Conservation (phyloP, 192 early-diverging fungal species). For the Gryganskiella cystojenkinii region DNA sequence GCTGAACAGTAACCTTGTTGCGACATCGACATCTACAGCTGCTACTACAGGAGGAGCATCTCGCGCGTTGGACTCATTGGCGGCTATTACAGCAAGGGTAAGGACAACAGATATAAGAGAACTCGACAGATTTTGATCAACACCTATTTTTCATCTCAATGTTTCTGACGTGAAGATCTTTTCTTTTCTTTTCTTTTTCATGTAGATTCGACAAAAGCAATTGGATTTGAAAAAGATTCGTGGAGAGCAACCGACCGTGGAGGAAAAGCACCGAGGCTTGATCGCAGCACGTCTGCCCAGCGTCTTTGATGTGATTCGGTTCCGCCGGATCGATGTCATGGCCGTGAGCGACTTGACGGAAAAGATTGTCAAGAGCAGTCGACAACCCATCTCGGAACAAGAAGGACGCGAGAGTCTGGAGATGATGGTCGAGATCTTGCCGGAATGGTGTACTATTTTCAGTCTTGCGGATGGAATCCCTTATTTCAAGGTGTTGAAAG, state of each 20-base stretch:
- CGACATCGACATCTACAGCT: neutral
- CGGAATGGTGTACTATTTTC: conserved; percentile 45
- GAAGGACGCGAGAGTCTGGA: conserved; percentile 40
- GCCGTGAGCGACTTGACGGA: conserved; percentile 6
- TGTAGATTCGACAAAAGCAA: conserved; percentile 34
- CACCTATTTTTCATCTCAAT: too few relatives aligned
- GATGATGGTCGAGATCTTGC: conserved; percentile 27
- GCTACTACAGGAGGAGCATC: neutral
- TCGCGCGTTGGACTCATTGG: neutral
- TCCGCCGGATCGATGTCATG: neutral
- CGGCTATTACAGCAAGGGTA: too few relatives aligned
- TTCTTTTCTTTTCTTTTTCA: neutral
- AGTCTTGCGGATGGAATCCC: conserved; percentile 7
- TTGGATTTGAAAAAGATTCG: conserved; percentile 16
- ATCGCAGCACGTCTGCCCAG: conserved; percentile 20
- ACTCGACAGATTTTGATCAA: too few relatives aligned
- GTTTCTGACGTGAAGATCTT: neutral
- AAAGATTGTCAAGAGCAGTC: conserved; percentile 33
- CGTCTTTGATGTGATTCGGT: conserved; percentile 45
- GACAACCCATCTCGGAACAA: conserved; percentile 31
- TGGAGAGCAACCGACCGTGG: conserved; percentile 5
- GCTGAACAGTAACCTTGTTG: neutral
- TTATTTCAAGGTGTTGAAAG: conserved; percentile 38
- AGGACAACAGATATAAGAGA: too few relatives aligned
- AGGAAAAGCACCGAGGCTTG: conserved; percentile 25